Percentiles rank a stretch among this genome's conserved stretches.
Conservation (phyloP, 768 basidiomycete species). For the Mycena vitilis region DNA sequence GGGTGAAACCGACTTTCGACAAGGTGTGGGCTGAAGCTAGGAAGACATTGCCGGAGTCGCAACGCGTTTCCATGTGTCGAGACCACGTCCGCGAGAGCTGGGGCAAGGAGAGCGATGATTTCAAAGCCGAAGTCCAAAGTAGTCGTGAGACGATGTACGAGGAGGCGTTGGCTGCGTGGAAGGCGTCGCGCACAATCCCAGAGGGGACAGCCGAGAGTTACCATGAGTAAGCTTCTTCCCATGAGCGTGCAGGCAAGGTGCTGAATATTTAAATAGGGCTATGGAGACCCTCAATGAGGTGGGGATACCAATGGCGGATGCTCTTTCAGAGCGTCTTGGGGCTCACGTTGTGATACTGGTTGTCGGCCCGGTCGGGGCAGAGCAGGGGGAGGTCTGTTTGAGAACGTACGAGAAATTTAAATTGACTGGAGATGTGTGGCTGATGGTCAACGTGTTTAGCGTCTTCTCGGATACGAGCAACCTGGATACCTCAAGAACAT, state of each 20-base stretch:
- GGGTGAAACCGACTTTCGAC: conserved; percentile 5
- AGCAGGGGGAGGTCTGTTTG: conserved; percentile 10
- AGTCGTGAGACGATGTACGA: background rate
- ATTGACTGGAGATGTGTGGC: background rate
- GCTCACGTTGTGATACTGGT: conserved; percentile 8
- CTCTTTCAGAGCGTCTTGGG: conserved; percentile 15
- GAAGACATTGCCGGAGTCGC: background rate
- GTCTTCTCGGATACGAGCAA: background rate
- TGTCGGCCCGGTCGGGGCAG: background rate
- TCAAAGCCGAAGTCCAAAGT: background rate
- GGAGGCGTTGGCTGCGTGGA: background rate
- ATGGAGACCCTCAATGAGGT: conserved; percentile 3
- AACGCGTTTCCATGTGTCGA: conserved; percentile 2
- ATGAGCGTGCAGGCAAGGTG: no score
- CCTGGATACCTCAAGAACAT: background rate
- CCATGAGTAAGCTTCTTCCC: no score
- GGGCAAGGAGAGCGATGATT: background rate
- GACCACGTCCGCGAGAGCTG: conserved; percentile 4
- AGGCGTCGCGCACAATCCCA: background rate
- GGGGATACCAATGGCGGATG: conserved; percentile 9
- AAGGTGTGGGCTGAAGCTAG: background rate
- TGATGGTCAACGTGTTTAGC: background rate
- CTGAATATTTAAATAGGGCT: background rate
- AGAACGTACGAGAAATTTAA: background rate
- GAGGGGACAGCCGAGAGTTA: no score